Conservation (phyloP, 2,329 filamentous ascomycete species). For the Ophiostoma perfectum region DNA sequence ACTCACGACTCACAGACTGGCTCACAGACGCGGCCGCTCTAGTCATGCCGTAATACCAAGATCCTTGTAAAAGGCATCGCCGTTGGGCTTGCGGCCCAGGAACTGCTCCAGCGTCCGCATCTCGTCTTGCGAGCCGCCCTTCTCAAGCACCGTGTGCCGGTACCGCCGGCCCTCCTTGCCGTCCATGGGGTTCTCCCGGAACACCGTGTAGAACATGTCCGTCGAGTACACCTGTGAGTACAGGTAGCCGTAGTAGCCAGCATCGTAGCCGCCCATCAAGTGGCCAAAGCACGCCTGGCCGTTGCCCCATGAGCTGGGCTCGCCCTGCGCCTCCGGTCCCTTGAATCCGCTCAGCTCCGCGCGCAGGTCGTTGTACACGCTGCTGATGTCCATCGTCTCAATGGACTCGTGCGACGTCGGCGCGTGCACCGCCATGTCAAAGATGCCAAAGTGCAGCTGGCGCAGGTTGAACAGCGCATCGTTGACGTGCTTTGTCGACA, state of each 20-base stretch:
- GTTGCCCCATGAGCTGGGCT: slow-evolving; percentile 62
- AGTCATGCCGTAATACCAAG: slow-evolving; percentile 47
- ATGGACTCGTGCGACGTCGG: slow-evolving; percentile 64
- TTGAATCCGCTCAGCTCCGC: slow-evolving; percentile 67
- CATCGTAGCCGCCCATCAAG: slow-evolving; percentile 78
- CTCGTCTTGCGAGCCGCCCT: slow-evolving; percentile 72
- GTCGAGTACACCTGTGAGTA: slow-evolving; percentile 74
- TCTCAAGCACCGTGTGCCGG: slow-evolving; percentile 70
- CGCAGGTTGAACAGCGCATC: slow-evolving; percentile 71
- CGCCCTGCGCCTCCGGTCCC: slow-evolving; percentile 63
- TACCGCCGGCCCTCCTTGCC: slow-evolving; percentile 67
- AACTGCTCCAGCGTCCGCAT: slow-evolving; percentile 76
- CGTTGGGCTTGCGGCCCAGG: slow-evolving; percentile 68
- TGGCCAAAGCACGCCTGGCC: slow-evolving; percentile 78
- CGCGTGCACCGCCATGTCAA: slow-evolving; percentile 76
- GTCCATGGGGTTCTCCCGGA: slow-evolving; percentile 75
- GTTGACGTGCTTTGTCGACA: slow-evolving; percentile 75
- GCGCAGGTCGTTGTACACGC: slow-evolving; percentile 67
- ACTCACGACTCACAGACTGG: too few relatives aligned
- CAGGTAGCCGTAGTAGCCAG: slow-evolving; percentile 73
- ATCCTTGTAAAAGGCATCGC: slow-evolving; percentile 75
- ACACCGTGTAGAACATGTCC: slow-evolving; percentile 81
- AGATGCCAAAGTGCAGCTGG: slow-evolving; percentile 75
- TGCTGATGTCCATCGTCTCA: slow-evolving; percentile 58
- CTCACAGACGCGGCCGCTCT: not conserved